These are phyloP conservation scores for Rosa multiflora DNA, from an alignment of 306 rosid genomes.

Conservation along the genomic window DNA sequence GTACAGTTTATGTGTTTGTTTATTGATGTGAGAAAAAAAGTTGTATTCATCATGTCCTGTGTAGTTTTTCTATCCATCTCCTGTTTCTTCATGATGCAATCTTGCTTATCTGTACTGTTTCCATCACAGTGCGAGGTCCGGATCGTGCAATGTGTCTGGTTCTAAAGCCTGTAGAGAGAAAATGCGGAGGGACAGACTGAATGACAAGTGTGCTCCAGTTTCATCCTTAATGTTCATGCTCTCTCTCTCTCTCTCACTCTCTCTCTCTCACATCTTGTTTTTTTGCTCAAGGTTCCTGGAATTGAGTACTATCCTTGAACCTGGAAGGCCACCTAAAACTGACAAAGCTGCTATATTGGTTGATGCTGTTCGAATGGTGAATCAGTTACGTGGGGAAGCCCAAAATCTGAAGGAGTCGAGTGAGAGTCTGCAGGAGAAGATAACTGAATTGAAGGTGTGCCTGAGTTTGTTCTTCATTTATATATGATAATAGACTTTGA, in stretches of 20 bases:
- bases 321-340: conserved; percentile 72
- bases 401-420: conserved; percentile 61
- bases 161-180: conserved; percentile 93
- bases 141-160: conserved; percentile 50
- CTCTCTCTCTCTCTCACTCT: conserved; percentile 26
- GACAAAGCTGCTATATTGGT: conserved; percentile 77
- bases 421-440: conserved; percentile 50
- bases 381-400: conserved; percentile 64
- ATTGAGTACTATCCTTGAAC: conserved; percentile 74
- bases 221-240: conserved; percentile 12
- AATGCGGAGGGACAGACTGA: conserved; percentile 79
- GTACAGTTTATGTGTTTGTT: not conserved
- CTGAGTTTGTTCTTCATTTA: not conserved
- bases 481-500: not conserved
- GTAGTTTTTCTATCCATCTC: not conserved
- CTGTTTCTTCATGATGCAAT: not conserved
- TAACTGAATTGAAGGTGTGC: conserved; percentile 77
- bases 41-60: not conserved
- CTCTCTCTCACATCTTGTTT: conserved; percentile 33
- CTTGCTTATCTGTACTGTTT: not conserved
- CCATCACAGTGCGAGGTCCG: conserved; percentile 53
- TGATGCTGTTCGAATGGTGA: conserved; percentile 64
- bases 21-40: not conserved
- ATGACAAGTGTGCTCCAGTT: conserved; percentile 60
- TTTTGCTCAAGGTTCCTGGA: conserved; percentile 69